Evolutionary conservation across 2,329 filamentous ascomycete species (phyloP), one percentile per base, ranked within the genome.

Genomic region (Diplodia scrobiculata): DNA sequence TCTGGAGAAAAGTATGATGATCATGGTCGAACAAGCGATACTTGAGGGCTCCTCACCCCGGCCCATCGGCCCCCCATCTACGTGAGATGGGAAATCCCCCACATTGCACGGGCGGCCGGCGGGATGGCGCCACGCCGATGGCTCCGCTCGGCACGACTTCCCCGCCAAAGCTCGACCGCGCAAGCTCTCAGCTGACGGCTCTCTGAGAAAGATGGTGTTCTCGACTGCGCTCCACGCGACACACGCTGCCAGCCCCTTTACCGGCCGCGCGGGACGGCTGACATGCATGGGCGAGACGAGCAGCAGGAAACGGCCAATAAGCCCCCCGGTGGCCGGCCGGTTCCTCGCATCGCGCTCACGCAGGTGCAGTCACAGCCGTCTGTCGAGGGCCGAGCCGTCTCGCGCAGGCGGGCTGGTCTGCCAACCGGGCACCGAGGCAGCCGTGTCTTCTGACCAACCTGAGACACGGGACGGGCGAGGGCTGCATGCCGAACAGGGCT

Each of bases 81-180:
- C 21, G 21, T 25, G 21, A 25, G 21, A 32, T 32, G 29, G 7
- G 1, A 32, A 36, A 36, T 25, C 25, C 34, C 34, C 34, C 34
- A 36, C 34, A 11, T 36, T 10, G 9, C 34, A 10, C 34, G 34
- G 34, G 34, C 5, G 34, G 32, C 10, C 0, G 34, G 34, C 34
- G 34, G 34, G 34, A 36, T 36, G 32, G 32, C 32, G 32, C 32
- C 32, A 34, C 25, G 3, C 1, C 9, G 2, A 34, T 34, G 34
- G 34, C 34, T 36, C 34, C 34, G 34, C 34, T 36, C 34, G 34
- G 34, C 10, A 36, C 75, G 1, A 82, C 69, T 53, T 77, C 72
- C 66, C 48, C 48, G 2, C 21, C 11, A 27, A 27, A 14, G n/a
- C n/a, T 21, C 47, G 47, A 50, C 21, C 47, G 11, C 47, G 47